Evolutionary conservation across 139 green algal species (phyloP), one percentile per base, ranked within the genome.

Genomic region (Zygnema cylindricum): DNA sequence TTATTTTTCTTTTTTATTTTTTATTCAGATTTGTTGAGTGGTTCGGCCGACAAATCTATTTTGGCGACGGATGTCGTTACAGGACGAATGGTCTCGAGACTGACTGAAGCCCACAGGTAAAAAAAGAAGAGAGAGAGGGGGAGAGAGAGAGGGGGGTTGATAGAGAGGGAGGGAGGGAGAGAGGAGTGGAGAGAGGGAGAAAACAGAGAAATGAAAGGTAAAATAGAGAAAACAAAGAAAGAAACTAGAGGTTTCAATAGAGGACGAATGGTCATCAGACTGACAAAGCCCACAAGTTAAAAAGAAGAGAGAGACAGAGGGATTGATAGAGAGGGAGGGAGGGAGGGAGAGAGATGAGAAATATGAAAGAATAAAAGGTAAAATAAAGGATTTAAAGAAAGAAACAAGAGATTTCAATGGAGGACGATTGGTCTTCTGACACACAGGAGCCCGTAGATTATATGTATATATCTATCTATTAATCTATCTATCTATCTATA

Each of bases 21-120:
- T n/a, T n/a, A n/a, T n/a, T n/a, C 76, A 84, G 76, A 35, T 41
- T 36, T 55, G 2, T 54, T 84, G 76, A 84, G 33, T 3, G 33
- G 32, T 33, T 84, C 33, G 2, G 30, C 49, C 2, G 35, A 84
- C 69, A 1, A 35, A 2, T 84, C 32, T 11, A 63, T 43, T 21
- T 54, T 63, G 32, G 76, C 76, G 2, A 38, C 32, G 2, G 32
- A 55, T 84, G 76, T 84, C 1, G 30, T 7, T 2, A 84, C 2
- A 22, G 76, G 76, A 2, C 22, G n/a, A 35, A 43, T 54, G 32
- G 54, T 43, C 35, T 84, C 76, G 69, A 25, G 33, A 43, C 32
- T 84, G 25, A 69, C 2, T 11, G 76, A 43, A 36, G 76, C 33
- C 2, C 35, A 55, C n/a, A 35, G 32, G 35, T 55, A 3, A 84